Evolutionary conservation across 2,329 filamentous ascomycete genomes (phyloP).

Genomic region (Arthrobotrys iridis): DNA sequence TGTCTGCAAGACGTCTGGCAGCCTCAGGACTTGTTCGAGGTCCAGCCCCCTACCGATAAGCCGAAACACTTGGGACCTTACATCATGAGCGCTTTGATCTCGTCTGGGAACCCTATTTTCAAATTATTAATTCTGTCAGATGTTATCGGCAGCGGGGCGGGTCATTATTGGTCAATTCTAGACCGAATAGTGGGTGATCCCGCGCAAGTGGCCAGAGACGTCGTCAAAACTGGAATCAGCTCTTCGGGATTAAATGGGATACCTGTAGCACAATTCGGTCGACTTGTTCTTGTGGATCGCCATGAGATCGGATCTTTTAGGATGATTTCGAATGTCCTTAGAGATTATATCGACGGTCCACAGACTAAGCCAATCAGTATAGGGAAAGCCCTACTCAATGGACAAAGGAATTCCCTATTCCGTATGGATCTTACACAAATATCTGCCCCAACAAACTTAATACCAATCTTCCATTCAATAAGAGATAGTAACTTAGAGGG

Average conservation of each 20-base stretch:
- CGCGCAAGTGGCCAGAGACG: slow-evolving; percentile 22
- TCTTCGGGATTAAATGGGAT: slow-evolving; percentile 19
- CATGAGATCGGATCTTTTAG: slow-evolving; percentile 45
- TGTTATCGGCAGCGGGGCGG: slow-evolving; percentile 35
- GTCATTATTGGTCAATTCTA: slow-evolving; percentile 40
- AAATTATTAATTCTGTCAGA: slow-evolving; percentile 34
- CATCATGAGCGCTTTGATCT: slow-evolving; percentile 5
- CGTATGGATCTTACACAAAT: slow-evolving; percentile 38
- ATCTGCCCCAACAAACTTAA: slow-evolving; percentile 6
- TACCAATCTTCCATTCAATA: slow-evolving; percentile 38
- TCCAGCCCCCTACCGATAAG: not conserved
- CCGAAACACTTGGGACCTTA: not conserved
- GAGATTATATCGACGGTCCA: slow-evolving; percentile 39
- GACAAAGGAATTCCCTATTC: slow-evolving; percentile 15
- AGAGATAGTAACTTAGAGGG: slow-evolving; percentile 43
- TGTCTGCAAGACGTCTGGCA: slow-evolving; percentile 19
- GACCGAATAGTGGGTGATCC: slow-evolving; percentile 39
- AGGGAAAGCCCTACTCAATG: slow-evolving; percentile 11
- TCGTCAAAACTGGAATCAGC: slow-evolving; percentile 22
- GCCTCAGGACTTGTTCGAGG: slow-evolving; percentile 9
- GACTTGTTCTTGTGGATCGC: slow-evolving; percentile 31
- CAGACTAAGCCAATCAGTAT: slow-evolving; percentile 43
- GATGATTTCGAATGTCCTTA: slow-evolving; percentile 28
- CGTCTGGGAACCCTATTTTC: slow-evolving; percentile 10
- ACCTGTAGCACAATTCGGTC: slow-evolving; percentile 36